Conservation (phyloP, 192 early-diverging fungal genomes). For the Allomyces arbusculus region DNA sequence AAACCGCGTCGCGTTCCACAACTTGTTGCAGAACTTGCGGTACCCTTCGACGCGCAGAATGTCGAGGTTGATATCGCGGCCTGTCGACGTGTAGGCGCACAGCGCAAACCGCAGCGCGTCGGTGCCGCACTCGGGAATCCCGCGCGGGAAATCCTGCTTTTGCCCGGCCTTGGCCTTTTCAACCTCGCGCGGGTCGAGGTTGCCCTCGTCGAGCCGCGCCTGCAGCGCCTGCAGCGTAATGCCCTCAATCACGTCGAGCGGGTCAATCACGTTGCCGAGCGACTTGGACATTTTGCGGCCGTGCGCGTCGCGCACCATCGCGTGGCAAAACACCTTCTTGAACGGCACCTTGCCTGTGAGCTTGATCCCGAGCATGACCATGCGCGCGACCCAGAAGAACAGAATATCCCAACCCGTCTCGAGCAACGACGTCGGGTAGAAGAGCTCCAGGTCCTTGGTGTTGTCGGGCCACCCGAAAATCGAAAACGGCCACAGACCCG, state of each 20-base stretch:
- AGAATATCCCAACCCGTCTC: conserved; percentile 99
- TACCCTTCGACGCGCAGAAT: conserved; percentile 93
- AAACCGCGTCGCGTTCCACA: conserved; percentile 96
- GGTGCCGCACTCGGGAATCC: conserved; percentile 94
- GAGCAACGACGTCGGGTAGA: conserved; percentile 77
- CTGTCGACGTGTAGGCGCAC: conserved; percentile 51
- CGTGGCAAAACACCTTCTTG: conserved; percentile 85
- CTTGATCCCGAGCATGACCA: conserved; percentile 97
- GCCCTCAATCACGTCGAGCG: conserved; percentile 88
- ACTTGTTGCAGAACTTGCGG: conserved; percentile 99
- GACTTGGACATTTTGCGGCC: conserved; percentile 97
- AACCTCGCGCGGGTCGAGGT: conserved; percentile 78
- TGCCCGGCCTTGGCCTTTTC: conserved; percentile 70
- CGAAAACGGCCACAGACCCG: conserved; percentile 95
- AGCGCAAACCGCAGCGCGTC: conserved; percentile 79
- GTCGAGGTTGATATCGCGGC: conserved; percentile 82
- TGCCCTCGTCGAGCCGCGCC: conserved; percentile 53
- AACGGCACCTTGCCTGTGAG: conserved; percentile 92
- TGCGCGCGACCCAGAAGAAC: conserved; percentile 99
- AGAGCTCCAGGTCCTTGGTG: conserved; percentile 58
- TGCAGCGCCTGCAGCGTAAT: conserved; percentile 62
- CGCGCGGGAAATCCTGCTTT: conserved; percentile 73
- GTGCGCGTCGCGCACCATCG: conserved; percentile 93
- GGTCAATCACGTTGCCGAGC: conserved; percentile 95
- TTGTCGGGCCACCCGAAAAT: conserved; percentile 91